Evolutionary conservation across 331 rosid species (phyloP), one percentile per base, ranked within the genome.

Genomic region (Saraca asoca): DNA sequence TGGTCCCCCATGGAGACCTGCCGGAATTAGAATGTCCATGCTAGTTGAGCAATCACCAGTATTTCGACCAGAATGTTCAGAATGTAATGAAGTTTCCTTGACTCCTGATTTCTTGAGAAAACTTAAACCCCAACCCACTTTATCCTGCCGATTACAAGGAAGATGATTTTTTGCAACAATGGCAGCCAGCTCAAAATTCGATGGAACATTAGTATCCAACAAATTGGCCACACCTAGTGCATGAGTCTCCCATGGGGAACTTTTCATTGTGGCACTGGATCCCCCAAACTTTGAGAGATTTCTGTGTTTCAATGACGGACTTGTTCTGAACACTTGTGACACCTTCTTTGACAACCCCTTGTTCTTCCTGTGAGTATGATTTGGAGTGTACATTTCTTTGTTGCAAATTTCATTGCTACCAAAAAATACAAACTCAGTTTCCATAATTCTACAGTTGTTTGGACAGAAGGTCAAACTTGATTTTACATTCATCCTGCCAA

Each of bases 1-100:
- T 17, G 92, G 95, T 46, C 99, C 99, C 13, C 96, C 91, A 54
- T 94, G 99, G 77, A 85, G 67, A 66, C 99, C 88, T 50, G 96
- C 92, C 0, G 99, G 99, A 68, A 94, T 76, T 56, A 94, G 64
- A 80, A 94, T 74, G 61, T 70, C 79, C 87, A 46, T 79, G 80
- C 88, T 82, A 13, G 88, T 79, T 4, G 85, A 79, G 82, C 84
- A 94, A 41, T 80, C 80, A 15, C 79, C 78, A 8, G 62, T 74
- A 64, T 69, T 78, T 75, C 68, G 74, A 56, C 24, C 24, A 75
- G 82, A 75, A 75, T 85, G 66, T 57, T 82, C 81, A 14, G 72
- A 70, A 51, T 81, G 73, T 7, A 12, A 31, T 16, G 38, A 39
- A 12, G 24, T 58, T 79, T 85, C 83, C 64, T 80, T 82, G 45